These are phyloP conservation scores for Rachicladosporium sp. DNA, from an alignment of 2,329 filamentous ascomycete genomes.

Conservation along the genomic window DNA sequence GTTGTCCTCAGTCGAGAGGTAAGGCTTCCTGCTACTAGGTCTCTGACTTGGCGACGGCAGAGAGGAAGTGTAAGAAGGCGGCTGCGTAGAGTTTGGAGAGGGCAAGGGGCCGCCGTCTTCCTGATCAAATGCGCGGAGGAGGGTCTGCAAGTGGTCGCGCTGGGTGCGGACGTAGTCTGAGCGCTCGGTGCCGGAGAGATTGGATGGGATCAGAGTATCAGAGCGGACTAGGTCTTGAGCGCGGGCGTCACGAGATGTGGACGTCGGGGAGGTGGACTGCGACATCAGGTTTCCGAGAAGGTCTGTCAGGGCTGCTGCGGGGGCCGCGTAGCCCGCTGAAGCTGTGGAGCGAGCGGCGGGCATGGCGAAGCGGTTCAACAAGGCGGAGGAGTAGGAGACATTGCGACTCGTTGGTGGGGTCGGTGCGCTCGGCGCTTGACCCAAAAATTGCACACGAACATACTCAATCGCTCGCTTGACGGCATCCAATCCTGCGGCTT, in stretches of 20 bases:
- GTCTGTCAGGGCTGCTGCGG: constrained; percentile 41
- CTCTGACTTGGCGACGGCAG: constrained; percentile 9
- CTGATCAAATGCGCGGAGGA: constrained; percentile 66
- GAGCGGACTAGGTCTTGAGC: constrained; percentile 43
- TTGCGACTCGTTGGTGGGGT: constrained; percentile 34
- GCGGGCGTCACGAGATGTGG: constrained; percentile 26
- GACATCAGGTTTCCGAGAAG: constrained; percentile 67
- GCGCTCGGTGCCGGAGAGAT: constrained; percentile 56
- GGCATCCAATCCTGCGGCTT: constrained; percentile 57
- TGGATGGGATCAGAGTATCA: constrained; percentile 56
- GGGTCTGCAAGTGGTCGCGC: constrained; percentile 60
- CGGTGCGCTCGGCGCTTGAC: constrained; percentile 51
- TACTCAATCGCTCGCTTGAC: constrained; percentile 35
- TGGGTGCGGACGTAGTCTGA: constrained; percentile 66
- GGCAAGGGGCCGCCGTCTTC: constrained; percentile 42
- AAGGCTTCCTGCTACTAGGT: constrained; percentile 16
- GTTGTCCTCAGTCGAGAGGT: constrained; percentile 24
- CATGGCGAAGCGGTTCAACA: constrained; percentile 78
- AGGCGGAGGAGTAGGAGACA: constrained; percentile 59
- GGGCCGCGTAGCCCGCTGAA: constrained; percentile 21
- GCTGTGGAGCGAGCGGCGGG: constrained; percentile 49
- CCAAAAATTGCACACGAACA: constrained; percentile 66
- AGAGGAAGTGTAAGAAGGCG: constrained; percentile 1
- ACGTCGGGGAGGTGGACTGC: constrained; percentile 26
- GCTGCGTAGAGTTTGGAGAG: not conserved